Conservation (phyloP, 208 protist genomes). For the Trichomonas tenax region DNA sequence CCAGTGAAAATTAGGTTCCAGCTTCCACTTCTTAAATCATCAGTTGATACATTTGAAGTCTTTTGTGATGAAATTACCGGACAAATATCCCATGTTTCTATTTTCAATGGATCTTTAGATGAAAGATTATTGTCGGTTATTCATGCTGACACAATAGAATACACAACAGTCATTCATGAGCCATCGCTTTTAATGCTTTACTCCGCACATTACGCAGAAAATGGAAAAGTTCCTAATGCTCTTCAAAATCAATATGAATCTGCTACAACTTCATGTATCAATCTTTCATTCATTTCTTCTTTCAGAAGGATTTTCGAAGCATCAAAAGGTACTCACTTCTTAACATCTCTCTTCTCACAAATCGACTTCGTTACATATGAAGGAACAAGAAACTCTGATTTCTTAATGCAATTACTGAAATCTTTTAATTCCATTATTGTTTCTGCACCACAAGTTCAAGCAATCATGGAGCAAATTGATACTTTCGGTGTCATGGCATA, state of each 20-base stretch:
- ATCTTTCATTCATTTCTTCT: neutral
- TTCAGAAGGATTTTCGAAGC: neutral
- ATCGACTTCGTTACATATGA: neutral
- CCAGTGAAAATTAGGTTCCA: neutral
- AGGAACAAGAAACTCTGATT: neutral
- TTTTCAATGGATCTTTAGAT: neutral
- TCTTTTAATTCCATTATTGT: neutral
- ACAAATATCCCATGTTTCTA: neutral
- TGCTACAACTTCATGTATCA: neutral
- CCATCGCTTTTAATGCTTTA: neutral
- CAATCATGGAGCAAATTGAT: neutral
- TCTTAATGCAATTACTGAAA: neutral
- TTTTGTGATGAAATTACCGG: neutral
- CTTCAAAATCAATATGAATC: neutral
- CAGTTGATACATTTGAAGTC: neutral
- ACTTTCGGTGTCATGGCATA: neutral
- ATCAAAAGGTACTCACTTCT: neutral
- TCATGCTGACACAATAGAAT: neutral
- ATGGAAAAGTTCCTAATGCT: neutral
- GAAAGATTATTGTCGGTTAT: neutral
- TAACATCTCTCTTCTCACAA: neutral
- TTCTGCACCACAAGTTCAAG: neutral
- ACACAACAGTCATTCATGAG: neutral
- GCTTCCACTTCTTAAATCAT: neutral
- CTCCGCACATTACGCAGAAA: neutral